phyloP scores from a whole-genome alignment of 768 basidiomycete genomes.

The Lenzites betulinus region DNA sequence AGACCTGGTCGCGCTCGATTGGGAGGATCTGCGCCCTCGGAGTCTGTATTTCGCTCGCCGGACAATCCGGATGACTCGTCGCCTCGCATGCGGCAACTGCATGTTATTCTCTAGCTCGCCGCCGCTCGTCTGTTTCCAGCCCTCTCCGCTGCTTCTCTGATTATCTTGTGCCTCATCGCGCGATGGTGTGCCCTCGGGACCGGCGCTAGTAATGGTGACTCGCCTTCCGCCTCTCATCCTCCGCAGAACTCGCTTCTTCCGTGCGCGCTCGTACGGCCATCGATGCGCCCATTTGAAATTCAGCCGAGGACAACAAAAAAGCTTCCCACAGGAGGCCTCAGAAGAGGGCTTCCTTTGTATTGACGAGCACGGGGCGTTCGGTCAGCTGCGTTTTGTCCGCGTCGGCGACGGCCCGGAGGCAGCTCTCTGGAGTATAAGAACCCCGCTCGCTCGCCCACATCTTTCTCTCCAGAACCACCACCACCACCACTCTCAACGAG shows the following conservation, averaged over 20 bases:
- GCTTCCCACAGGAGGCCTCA: neutral
- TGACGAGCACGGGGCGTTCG: neutral
- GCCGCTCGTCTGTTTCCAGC: neutral
- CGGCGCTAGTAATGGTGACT: too few species aligned
- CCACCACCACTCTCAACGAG: neutral
- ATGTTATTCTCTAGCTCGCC: neutral
- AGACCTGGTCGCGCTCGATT: too few species aligned
- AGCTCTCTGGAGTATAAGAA: constrained; percentile 1
- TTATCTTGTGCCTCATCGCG: constrained; percentile 1
- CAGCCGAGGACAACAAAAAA: constrained; percentile 6
- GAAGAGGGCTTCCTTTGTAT: neutral
- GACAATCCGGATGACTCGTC: too few species aligned
- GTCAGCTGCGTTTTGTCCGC: neutral
- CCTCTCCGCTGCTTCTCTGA: constrained; percentile 8
- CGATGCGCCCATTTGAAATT: constrained; percentile 15
- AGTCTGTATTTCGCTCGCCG: too few species aligned
- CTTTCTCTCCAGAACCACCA: constrained; percentile 3
- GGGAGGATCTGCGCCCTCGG: neutral
- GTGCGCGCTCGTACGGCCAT: constrained; percentile 7
- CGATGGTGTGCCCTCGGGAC: neutral
- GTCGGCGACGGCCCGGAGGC: too few species aligned
- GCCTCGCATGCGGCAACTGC: neutral
- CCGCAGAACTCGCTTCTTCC: neutral
- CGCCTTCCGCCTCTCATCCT: neutral
- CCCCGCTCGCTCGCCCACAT: neutral